A percentile compares a stretch with the other conserved stretches of the same genome.
phyloP scores from a whole-genome alignment of 148 eudicot species.

The Polygonum maritimum region DNA sequence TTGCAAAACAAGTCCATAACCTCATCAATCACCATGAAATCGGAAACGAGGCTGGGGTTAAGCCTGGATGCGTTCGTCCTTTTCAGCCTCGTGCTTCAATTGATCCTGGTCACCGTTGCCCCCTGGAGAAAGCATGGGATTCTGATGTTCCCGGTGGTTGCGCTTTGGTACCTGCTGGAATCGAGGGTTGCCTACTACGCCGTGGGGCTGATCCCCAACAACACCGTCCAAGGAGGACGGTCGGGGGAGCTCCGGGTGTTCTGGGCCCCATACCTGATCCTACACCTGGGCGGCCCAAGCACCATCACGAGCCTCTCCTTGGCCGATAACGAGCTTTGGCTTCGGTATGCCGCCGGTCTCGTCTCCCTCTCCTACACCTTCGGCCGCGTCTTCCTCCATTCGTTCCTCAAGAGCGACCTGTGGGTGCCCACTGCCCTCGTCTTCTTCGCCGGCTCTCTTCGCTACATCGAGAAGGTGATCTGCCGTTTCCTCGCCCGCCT shows the following conservation, averaged over 20 bases:
- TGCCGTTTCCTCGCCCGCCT: not conserved
- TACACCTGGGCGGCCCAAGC: constrained; percentile 13
- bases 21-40: not conserved
- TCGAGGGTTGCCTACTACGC: not conserved
- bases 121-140: not conserved
- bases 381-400: constrained; percentile 9
- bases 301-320: constrained; percentile 16
- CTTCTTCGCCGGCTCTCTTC: not conserved
- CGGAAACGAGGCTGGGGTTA: not conserved
- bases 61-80: not conserved
- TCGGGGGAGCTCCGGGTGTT: not conserved
- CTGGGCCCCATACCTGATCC: constrained; percentile 14
- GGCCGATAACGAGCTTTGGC: constrained; percentile 22
- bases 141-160: not conserved
- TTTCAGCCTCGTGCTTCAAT: not conserved
- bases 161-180: not conserved
- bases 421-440: not conserved
- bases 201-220: not conserved
- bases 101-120: not conserved
- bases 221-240: not conserved
- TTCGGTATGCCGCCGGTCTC: constrained; percentile 14
- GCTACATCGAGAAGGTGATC: not conserved
- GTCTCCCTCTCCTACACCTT: not conserved
- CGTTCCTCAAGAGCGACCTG: not conserved
- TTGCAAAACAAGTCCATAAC: not conserved